Conservation (phyloP, 345 rosid genomes). For the Eucalyptus pauciflora region DNA sequence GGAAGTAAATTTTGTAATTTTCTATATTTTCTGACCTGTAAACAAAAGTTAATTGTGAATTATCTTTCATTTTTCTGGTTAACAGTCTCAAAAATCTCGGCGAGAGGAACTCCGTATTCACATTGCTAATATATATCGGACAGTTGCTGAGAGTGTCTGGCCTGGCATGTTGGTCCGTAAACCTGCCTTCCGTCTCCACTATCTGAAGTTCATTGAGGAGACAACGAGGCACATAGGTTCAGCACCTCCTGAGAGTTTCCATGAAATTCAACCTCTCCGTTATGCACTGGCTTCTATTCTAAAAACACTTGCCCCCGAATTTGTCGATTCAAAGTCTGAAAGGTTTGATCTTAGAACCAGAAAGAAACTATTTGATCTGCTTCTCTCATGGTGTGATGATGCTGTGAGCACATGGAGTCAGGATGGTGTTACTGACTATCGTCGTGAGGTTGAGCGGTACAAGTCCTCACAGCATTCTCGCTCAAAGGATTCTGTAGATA, state of each 20-base stretch:
- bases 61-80: neutral
- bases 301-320: conserved; percentile 88
- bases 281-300: conserved; percentile 88
- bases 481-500: conserved; percentile 91
- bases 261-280: conserved; percentile 85
- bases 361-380: conserved; percentile 82
- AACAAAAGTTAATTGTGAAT: neutral
- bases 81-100: conserved; percentile 85
- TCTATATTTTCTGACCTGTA: neutral
- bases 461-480: conserved; percentile 85
- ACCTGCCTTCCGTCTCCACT: conserved; percentile 81
- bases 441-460: conserved; percentile 96
- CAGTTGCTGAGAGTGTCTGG: conserved; percentile 94
- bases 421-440: conserved; percentile 76
- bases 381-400: conserved; percentile 91
- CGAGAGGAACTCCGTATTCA: conserved; percentile 89
- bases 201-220: conserved; percentile 88
- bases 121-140: conserved; percentile 82
- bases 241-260: conserved; percentile 70
- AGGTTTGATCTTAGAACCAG: conserved; percentile 83
- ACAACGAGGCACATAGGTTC: conserved; percentile 48
- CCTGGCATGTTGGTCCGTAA: conserved; percentile 87
- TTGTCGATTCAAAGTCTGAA: conserved; percentile 88
- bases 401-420: conserved; percentile 78
- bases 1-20: neutral